A percentile compares a stretch with the other conserved stretches of the same genome.
Evolutionary conservation across 768 basidiomycete species (phyloP).

Genomic region (Lactifluus echinatus): DNA sequence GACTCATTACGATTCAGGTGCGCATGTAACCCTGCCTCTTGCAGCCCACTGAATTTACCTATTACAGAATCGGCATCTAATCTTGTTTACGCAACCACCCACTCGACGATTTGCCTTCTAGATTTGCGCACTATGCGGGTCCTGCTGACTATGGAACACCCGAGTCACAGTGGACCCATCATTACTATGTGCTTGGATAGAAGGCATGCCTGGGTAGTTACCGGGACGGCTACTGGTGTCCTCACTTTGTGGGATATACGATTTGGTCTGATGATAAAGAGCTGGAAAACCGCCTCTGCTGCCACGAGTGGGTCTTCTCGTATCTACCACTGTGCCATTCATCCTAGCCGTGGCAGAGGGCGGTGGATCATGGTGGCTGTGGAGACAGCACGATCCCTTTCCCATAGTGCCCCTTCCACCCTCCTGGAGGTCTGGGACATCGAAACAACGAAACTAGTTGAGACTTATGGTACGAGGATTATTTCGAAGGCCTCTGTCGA

Average conservation of each 20-base stretch:
- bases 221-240: constrained; percentile 79
- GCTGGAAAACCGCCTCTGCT: constrained; percentile 68
- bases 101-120: constrained; percentile 62
- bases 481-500: constrained; percentile 38
- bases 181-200: constrained; percentile 78
- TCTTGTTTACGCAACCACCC: constrained; percentile 79
- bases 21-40: not conserved
- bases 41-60: constrained; percentile 6
- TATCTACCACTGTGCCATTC: constrained; percentile 68
- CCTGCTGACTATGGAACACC: constrained; percentile 72
- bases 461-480: constrained; percentile 61
- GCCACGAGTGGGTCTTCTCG: constrained; percentile 44
- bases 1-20: constrained; percentile 73
- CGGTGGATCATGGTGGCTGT: constrained; percentile 86
- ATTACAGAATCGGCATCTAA: constrained; percentile 63
- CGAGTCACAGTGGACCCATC: constrained; percentile 79
- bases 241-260: constrained; percentile 92
- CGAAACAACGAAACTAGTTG: constrained; percentile 69
- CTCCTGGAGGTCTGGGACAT: constrained; percentile 91
- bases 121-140: constrained; percentile 82
- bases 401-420: constrained; percentile 30
- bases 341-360: constrained; percentile 81
- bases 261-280: constrained; percentile 82
- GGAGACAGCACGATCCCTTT: constrained; percentile 35
- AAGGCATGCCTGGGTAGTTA: constrained; percentile 79